Evolutionary conservation across 345 rosid species (phyloP).

Genomic region (Acer yangbiense): DNA sequence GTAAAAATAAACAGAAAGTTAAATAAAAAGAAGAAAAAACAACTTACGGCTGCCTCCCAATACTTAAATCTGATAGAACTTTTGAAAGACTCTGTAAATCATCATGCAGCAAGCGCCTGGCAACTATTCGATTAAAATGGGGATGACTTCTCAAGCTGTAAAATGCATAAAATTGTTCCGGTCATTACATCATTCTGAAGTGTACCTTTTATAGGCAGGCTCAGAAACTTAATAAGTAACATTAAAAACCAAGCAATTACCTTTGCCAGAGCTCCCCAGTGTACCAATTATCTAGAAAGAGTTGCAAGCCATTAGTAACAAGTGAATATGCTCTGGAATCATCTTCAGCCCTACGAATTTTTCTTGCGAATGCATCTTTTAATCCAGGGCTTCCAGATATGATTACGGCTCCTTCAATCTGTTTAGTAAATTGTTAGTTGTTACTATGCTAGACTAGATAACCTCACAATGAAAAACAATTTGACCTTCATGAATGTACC

Average conservation of each 20-base stretch:
- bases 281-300: constrained; percentile 73
- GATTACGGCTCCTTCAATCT: constrained; percentile 76
- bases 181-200: constrained; percentile 14
- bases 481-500: constrained; percentile 40
- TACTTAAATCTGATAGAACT: constrained; percentile 75
- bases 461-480: constrained; percentile 1
- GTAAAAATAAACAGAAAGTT: not conserved
- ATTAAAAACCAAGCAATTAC: constrained; percentile 35
- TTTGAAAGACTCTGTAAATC: constrained; percentile 64
- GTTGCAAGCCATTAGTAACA: constrained; percentile 56
- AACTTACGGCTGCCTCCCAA: constrained; percentile 86
- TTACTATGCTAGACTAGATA: constrained; percentile 12
- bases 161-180: constrained; percentile 16
- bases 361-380: constrained; percentile 52
- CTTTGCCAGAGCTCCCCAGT: constrained; percentile 77
- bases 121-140: constrained; percentile 47
- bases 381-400: constrained; percentile 93
- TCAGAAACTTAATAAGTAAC: not conserved
- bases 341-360: constrained; percentile 71
- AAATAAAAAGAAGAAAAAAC: not conserved
- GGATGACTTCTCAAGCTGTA: constrained; percentile 85
- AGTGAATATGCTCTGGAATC: constrained; percentile 61
- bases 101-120: constrained; percentile 57
- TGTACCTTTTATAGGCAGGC: not conserved
- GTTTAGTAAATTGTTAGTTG: constrained; percentile 10